Conservation (phyloP, 139 green algal species). For the Marvania coccoides region DNA sequence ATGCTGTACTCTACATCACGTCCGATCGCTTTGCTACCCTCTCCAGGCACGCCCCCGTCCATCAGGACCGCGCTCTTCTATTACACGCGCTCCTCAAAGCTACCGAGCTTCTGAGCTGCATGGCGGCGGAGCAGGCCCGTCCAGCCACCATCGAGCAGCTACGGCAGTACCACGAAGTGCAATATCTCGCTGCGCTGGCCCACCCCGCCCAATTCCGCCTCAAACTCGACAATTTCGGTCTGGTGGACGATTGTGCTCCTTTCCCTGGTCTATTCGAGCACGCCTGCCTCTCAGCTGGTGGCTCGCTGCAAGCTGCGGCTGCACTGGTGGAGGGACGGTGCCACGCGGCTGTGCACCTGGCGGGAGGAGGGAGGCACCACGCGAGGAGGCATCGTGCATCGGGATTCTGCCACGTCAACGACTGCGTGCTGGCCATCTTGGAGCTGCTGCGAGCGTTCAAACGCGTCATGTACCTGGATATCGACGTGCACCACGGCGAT, state of each 20-base stretch:
- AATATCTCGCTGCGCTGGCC: conserved; percentile 11
- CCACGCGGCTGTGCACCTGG: conserved; percentile 11
- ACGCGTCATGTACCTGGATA: conserved; percentile 32
- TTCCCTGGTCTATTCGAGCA: conserved; percentile 17
- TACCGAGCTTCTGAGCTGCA: neutral
- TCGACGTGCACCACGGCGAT: conserved; percentile 36
- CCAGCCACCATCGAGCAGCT: conserved; percentile 11
- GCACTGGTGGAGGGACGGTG: neutral
- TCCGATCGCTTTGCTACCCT: conserved; percentile 2
- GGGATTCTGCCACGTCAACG: conserved; percentile 35
- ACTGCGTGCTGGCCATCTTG: conserved; percentile 32
- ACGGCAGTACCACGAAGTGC: conserved; percentile 8
- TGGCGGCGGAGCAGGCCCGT: neutral
- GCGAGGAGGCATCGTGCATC: conserved; percentile 10
- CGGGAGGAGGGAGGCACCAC: conserved; percentile 33
- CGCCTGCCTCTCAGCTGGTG: neutral
- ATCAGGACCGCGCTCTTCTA: conserved; percentile 11
- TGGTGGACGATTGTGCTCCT: conserved; percentile 20
- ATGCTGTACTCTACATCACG: conserved; percentile 10
- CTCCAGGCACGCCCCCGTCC: neutral
- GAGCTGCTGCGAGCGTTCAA: conserved; percentile 11
- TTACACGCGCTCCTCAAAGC: conserved; percentile 7
- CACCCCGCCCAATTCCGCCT: neutral
- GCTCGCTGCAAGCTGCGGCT: conserved; percentile 7
- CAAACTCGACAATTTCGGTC: neutral